These are phyloP conservation scores for Lentinula novae-zelandiae DNA, from an alignment of 1,284 basidiomycete species.

Conservation along the genomic window DNA sequence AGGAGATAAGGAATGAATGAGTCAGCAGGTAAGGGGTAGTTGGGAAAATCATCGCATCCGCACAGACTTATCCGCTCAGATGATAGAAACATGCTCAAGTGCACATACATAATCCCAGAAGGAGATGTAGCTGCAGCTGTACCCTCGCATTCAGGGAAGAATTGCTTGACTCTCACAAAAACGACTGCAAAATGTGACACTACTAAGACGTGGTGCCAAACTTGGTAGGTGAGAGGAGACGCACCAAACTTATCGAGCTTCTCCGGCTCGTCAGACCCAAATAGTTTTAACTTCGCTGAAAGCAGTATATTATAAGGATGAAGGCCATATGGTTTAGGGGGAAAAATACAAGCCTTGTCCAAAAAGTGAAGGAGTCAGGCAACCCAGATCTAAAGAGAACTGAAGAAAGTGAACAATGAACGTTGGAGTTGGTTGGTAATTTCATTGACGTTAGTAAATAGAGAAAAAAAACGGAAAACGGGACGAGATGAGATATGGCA, in stretches of 20 bases:
- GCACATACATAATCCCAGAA: too few species aligned
- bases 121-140: too few species aligned
- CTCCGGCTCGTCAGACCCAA: background rate
- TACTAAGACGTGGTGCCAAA: background rate
- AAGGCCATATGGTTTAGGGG: background rate
- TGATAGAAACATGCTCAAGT: too few species aligned
- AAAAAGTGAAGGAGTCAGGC: background rate
- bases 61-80: background rate
- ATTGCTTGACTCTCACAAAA: too few species aligned
- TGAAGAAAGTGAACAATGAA: background rate
- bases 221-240: background rate
- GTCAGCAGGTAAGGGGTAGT: background rate
- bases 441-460: background rate
- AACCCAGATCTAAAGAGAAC: background rate
- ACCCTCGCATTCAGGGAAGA: too few species aligned
- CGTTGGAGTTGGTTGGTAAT: background rate
- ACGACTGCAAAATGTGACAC: too few species aligned
- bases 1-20: background rate
- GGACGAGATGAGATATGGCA: constrained; percentile 7
- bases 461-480: constrained; percentile 1
- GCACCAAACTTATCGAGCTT: background rate
- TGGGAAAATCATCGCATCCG: background rate
- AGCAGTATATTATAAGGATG: constrained; percentile 3
- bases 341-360: constrained; percentile 5
- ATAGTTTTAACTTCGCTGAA: background rate